These are phyloP conservation scores for Sideroxylon spinosum DNA, from an alignment of 179 eudicot genomes.

Conservation along the genomic window DNA sequence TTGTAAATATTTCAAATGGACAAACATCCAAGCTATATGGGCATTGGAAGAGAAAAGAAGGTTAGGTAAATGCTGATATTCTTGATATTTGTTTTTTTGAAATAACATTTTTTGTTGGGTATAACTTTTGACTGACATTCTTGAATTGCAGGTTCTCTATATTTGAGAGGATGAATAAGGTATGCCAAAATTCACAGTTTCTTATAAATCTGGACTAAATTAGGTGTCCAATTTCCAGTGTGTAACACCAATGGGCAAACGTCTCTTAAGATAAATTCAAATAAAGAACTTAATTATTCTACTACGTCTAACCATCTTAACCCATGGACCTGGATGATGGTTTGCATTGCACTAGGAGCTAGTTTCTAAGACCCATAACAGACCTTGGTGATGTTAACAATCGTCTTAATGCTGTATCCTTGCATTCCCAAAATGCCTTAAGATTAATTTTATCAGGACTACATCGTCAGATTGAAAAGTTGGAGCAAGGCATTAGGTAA, in stretches of 20 bases:
- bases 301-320: slow-evolving; percentile 13
- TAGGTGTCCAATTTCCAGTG: slow-evolving; percentile 50
- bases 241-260: slow-evolving; percentile 90
- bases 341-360: slow-evolving; percentile 52
- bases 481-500: not conserved
- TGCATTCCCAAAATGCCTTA: not conserved
- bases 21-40: slow-evolving; percentile 99
- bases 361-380: slow-evolving; percentile 91
- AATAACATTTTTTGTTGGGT: not conserved
- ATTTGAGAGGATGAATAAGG: slow-evolving; percentile 99
- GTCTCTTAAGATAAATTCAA: slow-evolving; percentile 67
- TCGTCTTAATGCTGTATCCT: slow-evolving; percentile 97
- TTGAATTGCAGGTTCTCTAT: slow-evolving; percentile 74
- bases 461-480: not conserved
- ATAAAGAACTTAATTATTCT: slow-evolving; percentile 11
- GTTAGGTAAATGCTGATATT: slow-evolving; percentile 42
- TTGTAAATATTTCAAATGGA: slow-evolving; percentile 92
- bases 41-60: slow-evolving; percentile 98
- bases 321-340: slow-evolving; percentile 16
- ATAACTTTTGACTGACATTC: slow-evolving; percentile 8
- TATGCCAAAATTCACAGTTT: slow-evolving; percentile 21
- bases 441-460: not conserved
- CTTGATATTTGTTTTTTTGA: slow-evolving; percentile 9
- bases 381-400: slow-evolving; percentile 66
- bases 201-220: slow-evolving; percentile 16